Percentiles rank a stretch among this genome's conserved stretches.
Evolutionary conservation across 495 filamentous ascomycete species (phyloP).

Genomic region (Friedmanniomyces simplex): DNA sequence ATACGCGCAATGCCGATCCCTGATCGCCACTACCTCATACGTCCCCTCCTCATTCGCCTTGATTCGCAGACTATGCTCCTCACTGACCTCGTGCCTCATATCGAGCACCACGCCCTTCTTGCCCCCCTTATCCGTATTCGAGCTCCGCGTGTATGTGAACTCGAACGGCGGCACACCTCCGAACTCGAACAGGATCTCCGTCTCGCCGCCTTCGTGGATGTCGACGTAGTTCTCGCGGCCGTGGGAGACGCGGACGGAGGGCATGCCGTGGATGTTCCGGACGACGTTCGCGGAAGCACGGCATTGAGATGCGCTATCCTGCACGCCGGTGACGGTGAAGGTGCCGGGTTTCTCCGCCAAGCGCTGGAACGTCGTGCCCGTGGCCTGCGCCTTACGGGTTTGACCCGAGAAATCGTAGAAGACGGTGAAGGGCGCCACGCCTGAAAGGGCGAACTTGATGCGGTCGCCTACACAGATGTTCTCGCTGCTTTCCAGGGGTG

Average conservation of each 20-base stretch:
- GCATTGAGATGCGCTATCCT: conserved; percentile 74
- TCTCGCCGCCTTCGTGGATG: conserved; percentile 91
- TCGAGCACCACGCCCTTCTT: conserved; percentile 59
- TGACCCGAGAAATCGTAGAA: conserved; percentile 78
- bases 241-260: conserved; percentile 76
- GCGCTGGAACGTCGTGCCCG: conserved; percentile 71
- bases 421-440: conserved; percentile 80
- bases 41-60: conserved; percentile 84
- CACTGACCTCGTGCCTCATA: conserved; percentile 72
- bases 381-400: conserved; percentile 64
- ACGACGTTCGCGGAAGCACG: conserved; percentile 64
- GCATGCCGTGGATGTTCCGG: conserved; percentile 81
- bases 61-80: conserved; percentile 69
- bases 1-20: conserved; percentile 81
- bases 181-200: conserved; percentile 87
- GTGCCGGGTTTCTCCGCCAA: conserved; percentile 82
- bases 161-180: conserved; percentile 93
- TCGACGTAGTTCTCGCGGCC: conserved; percentile 69
- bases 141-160: conserved; percentile 89
- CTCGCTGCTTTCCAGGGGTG: conserved; percentile 67
- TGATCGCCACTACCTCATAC: conserved; percentile 92
- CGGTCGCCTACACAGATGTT: conserved; percentile 96
- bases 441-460: conserved; percentile 79
- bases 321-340: conserved; percentile 75
- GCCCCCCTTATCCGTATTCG: conserved; percentile 68